Base-by-base conservation (phyloP, 768 basidiomycete species). In the Amanita brunnescens region DNA sequence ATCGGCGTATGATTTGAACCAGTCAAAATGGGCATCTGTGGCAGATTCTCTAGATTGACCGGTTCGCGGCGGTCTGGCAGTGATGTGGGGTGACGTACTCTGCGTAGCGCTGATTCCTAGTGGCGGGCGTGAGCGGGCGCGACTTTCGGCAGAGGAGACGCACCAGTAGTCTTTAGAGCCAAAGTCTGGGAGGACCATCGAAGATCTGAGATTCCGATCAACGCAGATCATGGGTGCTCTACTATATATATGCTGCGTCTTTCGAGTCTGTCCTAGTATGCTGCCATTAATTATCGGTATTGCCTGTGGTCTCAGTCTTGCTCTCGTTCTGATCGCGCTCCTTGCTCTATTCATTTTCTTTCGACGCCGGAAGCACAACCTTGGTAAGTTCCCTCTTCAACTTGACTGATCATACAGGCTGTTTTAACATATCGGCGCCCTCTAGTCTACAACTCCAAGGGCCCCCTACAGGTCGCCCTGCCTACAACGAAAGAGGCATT, bases 1-100 rank as follows among this genome's bases (percentile, higher is more conserved):
- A 51, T 92, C 88, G 2, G 65, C 63, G 58, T 91, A 92, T 7
- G 81, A 80, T 63, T 89, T 91, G 71, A 91, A 91, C 90, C 90
- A 92, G 67, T 92, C 90, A 55, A 87, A 91, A 5, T 77, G 70
- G 3, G 67, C 68, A n/a, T 79, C 78, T 10, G 7, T 21, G 14
- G 74, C 69, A 4, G 71, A 61, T 64, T 85, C 82, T 58, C 86
- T 87, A 57, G 51, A 34, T 49, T 29, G 5, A 7, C 16, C 23
- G 14, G 18, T 41, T 18, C 46, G 32, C 30, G 40, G 46, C 53
- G 32, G 44, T n/a, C 16, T 18, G 18, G 39, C 14, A 2, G 20
- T 9, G 20, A 24, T 8, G 3, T 10, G 20, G 24, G 7, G 20
- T 18, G 6, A 67, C 74, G 65, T 58, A 87, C 86, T 76, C 69